Base-by-base conservation (phyloP, 2,329 filamentous ascomycete genomes). In the Daldinia sp. region DNA sequence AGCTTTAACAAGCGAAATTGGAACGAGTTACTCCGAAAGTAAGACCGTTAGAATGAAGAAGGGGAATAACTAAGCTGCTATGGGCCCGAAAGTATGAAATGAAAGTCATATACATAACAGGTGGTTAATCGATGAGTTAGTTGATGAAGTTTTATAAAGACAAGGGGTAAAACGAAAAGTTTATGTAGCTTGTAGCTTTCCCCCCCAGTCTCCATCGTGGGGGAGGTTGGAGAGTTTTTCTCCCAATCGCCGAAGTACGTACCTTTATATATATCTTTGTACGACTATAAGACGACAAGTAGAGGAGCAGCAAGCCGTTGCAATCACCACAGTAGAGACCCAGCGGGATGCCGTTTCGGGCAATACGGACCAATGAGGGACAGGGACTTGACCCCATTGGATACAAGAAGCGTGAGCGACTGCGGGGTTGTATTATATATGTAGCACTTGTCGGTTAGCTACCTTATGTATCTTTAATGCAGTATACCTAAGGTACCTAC, bases 271-370 rank as follows among this genome's bases (percentile, higher is more conserved):
- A 39, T 33, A 60, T 60, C 39, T 23, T 15, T 28, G 48, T 48
- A 44, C 64, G 9, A 39, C 44, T 35, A 48, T 23, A 59, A 10
- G 46, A 50, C 6, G 26, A 30, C 46, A 50, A 50, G 46, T 23
- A 50, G 26, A 50, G 46, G n/a, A 30, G 46, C 15, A 54, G 50
- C n/a, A 60, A 60, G 55, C 50, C 28, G 60, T 65, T 57, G 50
- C 42, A 50, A 50, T 48, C 50, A 63, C 33, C 26, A 63, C 65
- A 66, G 69, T 54, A 69, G 61, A 69, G 57, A 60, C 63, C 26
- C 48, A 55, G 58, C 69, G 69, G 69, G 61, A 72, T 72, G 46
- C 69, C 69, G n/a, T 50, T 65, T 65, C 18, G 50, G 69, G 69
- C 61, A 72, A 71, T 64, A 59, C 69, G 66, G 60, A 56, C 53